A percentile compares a stretch with the other conserved stretches of the same genome.
phyloP scores from a whole-genome alignment of 208 protist genomes.

The Hexamita inflata region DNA sequence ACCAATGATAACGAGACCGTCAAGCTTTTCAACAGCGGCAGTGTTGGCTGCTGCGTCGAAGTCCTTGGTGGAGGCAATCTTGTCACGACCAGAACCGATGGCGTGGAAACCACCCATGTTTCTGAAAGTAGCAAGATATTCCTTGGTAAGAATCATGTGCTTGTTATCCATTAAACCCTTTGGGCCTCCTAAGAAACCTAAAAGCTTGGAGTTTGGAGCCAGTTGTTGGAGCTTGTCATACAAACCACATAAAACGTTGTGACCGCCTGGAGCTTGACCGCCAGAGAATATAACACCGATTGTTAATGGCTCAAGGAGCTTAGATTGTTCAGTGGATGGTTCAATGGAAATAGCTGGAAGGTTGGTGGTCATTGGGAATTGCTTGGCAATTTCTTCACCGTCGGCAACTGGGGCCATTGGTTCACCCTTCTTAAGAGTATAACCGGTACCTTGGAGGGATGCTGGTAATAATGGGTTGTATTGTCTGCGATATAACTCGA shows the following conservation, averaged over 20 bases:
- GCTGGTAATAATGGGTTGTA: not conserved
- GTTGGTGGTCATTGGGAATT: not conserved
- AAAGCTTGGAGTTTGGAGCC: constrained; percentile 20
- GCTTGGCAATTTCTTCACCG: not conserved
- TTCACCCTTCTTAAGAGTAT: not conserved
- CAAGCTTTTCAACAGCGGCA: constrained; percentile 34
- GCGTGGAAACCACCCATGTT: constrained; percentile 53
- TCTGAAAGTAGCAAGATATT: constrained; percentile 41
- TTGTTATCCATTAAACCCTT: constrained; percentile 32
- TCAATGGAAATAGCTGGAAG: constrained; percentile 25
- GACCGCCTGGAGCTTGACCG: constrained; percentile 45
- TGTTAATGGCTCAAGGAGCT: not conserved
- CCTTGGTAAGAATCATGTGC: constrained; percentile 26
- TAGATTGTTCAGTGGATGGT: not conserved
- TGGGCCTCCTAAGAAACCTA: constrained; percentile 37
- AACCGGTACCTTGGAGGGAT: not conserved
- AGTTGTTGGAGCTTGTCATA: constrained; percentile 37
- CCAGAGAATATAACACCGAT: constrained; percentile 46
- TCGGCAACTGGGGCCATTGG: not conserved
- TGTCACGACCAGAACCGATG: constrained; percentile 48
- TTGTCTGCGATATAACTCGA: constrained; percentile 22
- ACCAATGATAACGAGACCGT: constrained; percentile 47
- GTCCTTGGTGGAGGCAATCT: constrained; percentile 50
- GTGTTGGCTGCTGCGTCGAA: constrained; percentile 34
- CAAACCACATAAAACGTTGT: constrained; percentile 46